These are phyloP conservation scores for Metarhizium robertsii DNA, from an alignment of 2,329 filamentous ascomycete species.

Conservation along the genomic window DNA sequence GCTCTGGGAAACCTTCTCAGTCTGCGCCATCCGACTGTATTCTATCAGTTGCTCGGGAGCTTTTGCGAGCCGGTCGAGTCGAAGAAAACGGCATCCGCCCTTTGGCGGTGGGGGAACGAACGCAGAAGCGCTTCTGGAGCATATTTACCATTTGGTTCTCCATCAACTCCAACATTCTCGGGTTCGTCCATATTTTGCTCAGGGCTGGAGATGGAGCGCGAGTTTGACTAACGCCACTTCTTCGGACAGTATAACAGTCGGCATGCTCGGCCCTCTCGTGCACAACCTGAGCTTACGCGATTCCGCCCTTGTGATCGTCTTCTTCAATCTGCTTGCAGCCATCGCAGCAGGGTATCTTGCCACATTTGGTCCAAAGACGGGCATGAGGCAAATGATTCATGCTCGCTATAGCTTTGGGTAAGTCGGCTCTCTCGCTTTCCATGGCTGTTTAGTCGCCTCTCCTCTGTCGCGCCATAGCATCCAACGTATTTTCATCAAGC, in stretches of 20 bases:
- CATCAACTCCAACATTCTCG: slow-evolving; percentile 38
- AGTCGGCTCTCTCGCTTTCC: slow-evolving; percentile 5
- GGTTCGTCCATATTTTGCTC: slow-evolving; percentile 19
- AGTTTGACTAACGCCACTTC: background rate
- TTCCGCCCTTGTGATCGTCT: slow-evolving; percentile 49
- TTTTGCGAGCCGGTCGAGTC: slow-evolving; percentile 28
- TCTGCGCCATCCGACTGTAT: background rate
- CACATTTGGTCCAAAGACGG: slow-evolving; percentile 50
- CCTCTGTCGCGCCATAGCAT: background rate
- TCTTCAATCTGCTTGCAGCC: slow-evolving; percentile 49
- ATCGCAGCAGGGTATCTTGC: slow-evolving; percentile 46
- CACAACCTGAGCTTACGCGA: slow-evolving; percentile 48
- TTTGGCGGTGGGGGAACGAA: slow-evolving; percentile 31
- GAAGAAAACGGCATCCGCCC: slow-evolving; percentile 36
- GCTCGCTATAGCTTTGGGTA: slow-evolving; percentile 54
- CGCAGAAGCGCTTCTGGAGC: slow-evolving; percentile 29
- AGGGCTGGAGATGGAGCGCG: background rate
- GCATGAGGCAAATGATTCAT: slow-evolving; percentile 57
- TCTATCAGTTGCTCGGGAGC: slow-evolving; percentile 8
- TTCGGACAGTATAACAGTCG: slow-evolving; percentile 45
- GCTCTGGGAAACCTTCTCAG: background rate
- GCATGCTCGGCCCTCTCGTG: slow-evolving; percentile 48
- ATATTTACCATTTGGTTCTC: slow-evolving; percentile 40
- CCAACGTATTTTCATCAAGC: background rate
- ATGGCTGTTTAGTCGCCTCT: background rate